Evolutionary conservation across 2,329 filamentous ascomycete genomes (phyloP), one percentile per base, ranked within the genome.

Genomic region (Diaporthe vexans): DNA sequence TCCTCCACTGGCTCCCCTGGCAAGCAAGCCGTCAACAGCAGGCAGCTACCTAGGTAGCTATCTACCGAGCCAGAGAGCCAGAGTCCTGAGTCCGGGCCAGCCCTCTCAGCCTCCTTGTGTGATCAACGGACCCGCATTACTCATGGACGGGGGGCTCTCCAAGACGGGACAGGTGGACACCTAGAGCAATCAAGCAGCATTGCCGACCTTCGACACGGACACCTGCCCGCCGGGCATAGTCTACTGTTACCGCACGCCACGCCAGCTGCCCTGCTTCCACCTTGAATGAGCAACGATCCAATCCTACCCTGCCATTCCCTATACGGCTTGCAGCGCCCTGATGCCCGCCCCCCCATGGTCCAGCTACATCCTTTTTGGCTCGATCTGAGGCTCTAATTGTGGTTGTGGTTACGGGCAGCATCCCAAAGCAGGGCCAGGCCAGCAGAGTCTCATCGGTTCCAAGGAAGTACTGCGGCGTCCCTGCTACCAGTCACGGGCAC

Each of bases 261-360:
- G 54, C 74, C 72, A 75, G 67, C 67, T 75, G 67, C 74, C 72
- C 67, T 73, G 72, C 74, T 76, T 61, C 65, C 67, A 40, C 35
- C 56, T 43, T 73, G 51, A 61, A 58, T 46, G 63, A 58, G 43
- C 72, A 70, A 72, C 72, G 40, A 65, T 65, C 63, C 43, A 57
- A 72, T 63, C 46, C 67, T 21, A 74, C 61, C 72, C 51, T 65
- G 56, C 63, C 74, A 54, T 67, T 54, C 56, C 51, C 48, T 61
- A 59, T 73, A 59, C 54, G 48, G 48, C 59, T 43, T 43, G 59
- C 58, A 26, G 72, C 56, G 69, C 70, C 72, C 74, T 75, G 46
- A 76, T 72, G 72, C 67, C 67, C 74, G 52, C 71, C 72, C 71
- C 57, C 52, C 63, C 57, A 76, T 76, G 74, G 74, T 76, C 54